Conservation (phyloP, 306 rosid genomes). For the Medicago truncatula region MtrunA17r5.0-ANR NC_053043.1:49315001-49315500, state of each 20-base stretch:
- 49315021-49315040: too few relatives aligned
- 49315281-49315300: slow-evolving; percentile 87
- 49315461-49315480: slow-evolving; percentile 85
- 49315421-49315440: slow-evolving; percentile 92
- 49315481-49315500: slow-evolving; percentile 88
- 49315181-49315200: not conserved
- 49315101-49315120: too few relatives aligned
- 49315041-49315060: too few relatives aligned
- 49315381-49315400: slow-evolving; percentile 81
- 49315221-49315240: slow-evolving; percentile 53
- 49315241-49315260: slow-evolving; percentile 84
- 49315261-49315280: slow-evolving; percentile 82
- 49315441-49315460: slow-evolving; percentile 89
- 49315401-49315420: slow-evolving; percentile 90
- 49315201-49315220: not conserved
- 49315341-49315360: slow-evolving; percentile 75
- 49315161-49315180: not conserved
- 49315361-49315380: slow-evolving; percentile 81
- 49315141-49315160: too few relatives aligned
- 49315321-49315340: slow-evolving; percentile 92
- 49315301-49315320: slow-evolving; percentile 90
- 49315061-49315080: too few relatives aligned
- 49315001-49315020: too few relatives aligned
- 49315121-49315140: too few relatives aligned
- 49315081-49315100: too few relatives aligned